These are phyloP conservation scores for Isoetes taiwanensis DNA, from an alignment of 75 land plant species.

Conservation along the genomic window DNA sequence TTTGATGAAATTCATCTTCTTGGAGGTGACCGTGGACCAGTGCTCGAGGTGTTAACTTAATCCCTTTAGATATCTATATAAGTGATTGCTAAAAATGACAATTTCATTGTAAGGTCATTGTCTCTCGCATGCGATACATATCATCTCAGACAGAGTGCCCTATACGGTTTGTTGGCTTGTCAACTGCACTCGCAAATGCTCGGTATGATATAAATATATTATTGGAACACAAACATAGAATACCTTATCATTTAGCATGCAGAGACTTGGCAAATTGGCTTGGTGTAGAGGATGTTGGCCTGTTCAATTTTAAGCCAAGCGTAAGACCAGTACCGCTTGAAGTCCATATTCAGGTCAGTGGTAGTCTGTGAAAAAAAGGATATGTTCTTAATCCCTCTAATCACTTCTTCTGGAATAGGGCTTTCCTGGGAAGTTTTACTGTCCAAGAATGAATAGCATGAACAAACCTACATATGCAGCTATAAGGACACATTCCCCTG, in stretches of 20 bases:
- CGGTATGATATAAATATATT: conserved; percentile 30
- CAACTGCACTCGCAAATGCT: conserved; percentile 99
- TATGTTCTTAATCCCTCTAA: conserved; percentile 4
- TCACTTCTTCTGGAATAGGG: conserved; percentile 31
- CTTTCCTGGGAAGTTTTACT: conserved; percentile 93
- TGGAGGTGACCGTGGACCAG: conserved; percentile 98
- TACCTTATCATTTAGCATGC: not conserved
- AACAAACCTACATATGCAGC: conserved; percentile 99
- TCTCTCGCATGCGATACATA: conserved; percentile 96
- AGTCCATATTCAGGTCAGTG: conserved; percentile 96
- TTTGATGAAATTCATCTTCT: conserved; percentile 98
- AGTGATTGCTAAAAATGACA: not conserved
- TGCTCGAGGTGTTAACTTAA: conserved; percentile 92
- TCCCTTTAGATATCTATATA: not conserved
- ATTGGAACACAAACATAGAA: not conserved
- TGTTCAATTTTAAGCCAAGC: conserved; percentile 98
- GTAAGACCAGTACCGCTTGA: conserved; percentile 99
- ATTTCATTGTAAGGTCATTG: conserved; percentile 44
- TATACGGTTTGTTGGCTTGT: conserved; percentile 84
- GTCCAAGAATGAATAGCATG: conserved; percentile 99
- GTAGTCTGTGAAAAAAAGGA: not conserved
- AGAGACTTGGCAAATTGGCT: conserved; percentile 97
- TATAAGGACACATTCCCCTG: conserved; percentile 89
- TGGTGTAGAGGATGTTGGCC: conserved; percentile 74
- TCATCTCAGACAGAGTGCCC: conserved; percentile 86